A percentile compares a stretch with the other conserved stretches of the same genome.
Evolutionary conservation across 257 asterid species (phyloP).

Genomic region (Verbascum thapsus): DNA sequence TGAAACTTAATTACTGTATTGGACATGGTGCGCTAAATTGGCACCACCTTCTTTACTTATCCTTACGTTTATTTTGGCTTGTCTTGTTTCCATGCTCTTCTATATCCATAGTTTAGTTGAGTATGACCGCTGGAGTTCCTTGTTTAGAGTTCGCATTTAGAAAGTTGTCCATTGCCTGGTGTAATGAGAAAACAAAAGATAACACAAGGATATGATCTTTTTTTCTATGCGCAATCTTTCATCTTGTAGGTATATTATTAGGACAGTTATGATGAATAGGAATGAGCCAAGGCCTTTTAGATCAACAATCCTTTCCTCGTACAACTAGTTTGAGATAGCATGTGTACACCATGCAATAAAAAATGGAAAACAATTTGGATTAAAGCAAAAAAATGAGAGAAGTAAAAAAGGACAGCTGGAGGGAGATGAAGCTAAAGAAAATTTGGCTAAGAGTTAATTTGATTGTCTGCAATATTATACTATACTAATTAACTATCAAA

Average conservation of each 20-base stretch:
- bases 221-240: not conserved
- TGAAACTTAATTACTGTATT: not conserved
- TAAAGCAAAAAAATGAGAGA: not conserved
- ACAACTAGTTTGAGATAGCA: not conserved
- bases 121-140: not conserved
- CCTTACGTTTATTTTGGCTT: not conserved
- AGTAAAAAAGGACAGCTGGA: not conserved
- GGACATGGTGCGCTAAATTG: not conserved
- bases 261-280: not conserved
- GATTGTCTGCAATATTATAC: no score
- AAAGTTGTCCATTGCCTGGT: not conserved
- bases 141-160: not conserved
- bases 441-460: not conserved
- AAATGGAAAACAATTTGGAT: slow-evolving; percentile 11
- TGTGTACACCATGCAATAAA: not conserved
- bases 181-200: not conserved
- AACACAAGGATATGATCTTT: not conserved
- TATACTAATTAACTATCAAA: no score
- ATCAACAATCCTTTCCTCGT: not conserved
- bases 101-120: not conserved
- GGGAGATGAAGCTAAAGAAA: slow-evolving; percentile 7
- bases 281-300: not conserved
- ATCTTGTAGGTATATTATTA: no score
- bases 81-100: slow-evolving; percentile 1
- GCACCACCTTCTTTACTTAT: not conserved